phyloP scores from a whole-genome alignment of 805 yeast species.

The Ogataea trehalophila region DNA sequence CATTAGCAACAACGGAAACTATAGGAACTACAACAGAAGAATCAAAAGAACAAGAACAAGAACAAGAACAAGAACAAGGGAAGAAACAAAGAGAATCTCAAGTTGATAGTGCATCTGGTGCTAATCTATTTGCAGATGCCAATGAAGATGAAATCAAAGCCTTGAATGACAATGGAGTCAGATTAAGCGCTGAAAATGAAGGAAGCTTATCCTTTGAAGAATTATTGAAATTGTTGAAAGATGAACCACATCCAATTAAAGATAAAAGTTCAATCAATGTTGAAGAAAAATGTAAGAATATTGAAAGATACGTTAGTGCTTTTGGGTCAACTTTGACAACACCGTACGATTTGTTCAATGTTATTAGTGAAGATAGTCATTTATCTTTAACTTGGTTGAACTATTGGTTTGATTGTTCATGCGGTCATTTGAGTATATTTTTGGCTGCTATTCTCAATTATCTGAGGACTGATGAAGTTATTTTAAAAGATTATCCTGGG shows the following conservation, averaged over 20 bases:
- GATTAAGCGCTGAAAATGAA: background rate
- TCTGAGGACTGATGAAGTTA: conserved; percentile 25
- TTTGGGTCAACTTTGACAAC: conserved; percentile 24
- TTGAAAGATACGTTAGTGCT: conserved; percentile 21
- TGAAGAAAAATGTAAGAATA: conserved; percentile 18
- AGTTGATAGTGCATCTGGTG: conserved; percentile 13
- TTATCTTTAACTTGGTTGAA: conserved; percentile 28
- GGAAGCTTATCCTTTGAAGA: conserved; percentile 18
- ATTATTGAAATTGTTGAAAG: conserved; percentile 19
- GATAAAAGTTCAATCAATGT: conserved; percentile 20
- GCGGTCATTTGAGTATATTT: conserved; percentile 29
- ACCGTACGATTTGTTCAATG: conserved; percentile 25
- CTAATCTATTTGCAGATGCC: conserved; percentile 29
- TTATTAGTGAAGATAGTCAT: conserved; percentile 26
- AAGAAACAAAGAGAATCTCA: background rate
- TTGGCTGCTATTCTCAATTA: conserved; percentile 27
- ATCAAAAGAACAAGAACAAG: background rate
- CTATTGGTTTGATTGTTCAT: conserved; percentile 32
- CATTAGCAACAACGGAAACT: background rate
- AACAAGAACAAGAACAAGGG: conserved; percentile 1
- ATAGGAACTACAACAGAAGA: background rate
- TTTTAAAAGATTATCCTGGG: conserved; percentile 23
- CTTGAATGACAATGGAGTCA: conserved; percentile 15
- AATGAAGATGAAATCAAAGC: conserved; percentile 29
- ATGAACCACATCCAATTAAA: conserved; percentile 29